Evolutionary conservation across 371 early-diverging fungal species (phyloP), one percentile per base, ranked within the genome.

Genomic region (Ordospora pajunii): DNA sequence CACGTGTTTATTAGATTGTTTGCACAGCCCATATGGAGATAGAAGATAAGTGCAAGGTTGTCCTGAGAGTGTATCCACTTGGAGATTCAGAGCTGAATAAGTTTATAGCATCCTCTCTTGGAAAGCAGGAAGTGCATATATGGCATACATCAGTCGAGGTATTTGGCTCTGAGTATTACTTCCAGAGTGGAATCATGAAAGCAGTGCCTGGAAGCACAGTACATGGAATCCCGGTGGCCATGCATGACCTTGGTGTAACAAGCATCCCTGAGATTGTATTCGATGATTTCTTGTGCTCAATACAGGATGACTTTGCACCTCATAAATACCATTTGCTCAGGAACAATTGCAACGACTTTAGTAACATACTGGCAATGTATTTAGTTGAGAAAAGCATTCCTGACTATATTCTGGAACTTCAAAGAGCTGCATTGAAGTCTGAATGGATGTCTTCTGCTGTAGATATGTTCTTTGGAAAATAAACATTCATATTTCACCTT

Each of bases 131-230:
- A n/a, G 70, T 76, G 2, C 84, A 80, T 9, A 80, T 86, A 10
- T 86, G 84, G 82, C 95, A 94, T 82, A 94, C 94, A 0, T 88
- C 92, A 0, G 89, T 94, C 3, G 92, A 93, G 25, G 88, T 91
- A 32, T 92, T 86, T 81, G 92, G 90, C 2, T 85, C 82, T 46
- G 96, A 96, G 76, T 90, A 89, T 79, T 92, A 84, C 82, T 94
- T 88, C 79, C 91, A 91, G 14, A 88, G 89, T 77, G 91, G 92
- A 27, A 82, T 85, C 45, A 40, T 40, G 53, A 65, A 49, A 11
- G 65, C 52, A 5, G 14, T 11, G 1, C 81, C 84, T 2, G 77
- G 74, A 37, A 77, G 14, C 14, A 75, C 79, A 4, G 50, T 11
- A n/a, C 78, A 76, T 70, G 80, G 80, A 6, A 49, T 43, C 4